Base-by-base conservation (phyloP, 108 stramenopile genomes). In the Cyclotella cryptica region DNA sequence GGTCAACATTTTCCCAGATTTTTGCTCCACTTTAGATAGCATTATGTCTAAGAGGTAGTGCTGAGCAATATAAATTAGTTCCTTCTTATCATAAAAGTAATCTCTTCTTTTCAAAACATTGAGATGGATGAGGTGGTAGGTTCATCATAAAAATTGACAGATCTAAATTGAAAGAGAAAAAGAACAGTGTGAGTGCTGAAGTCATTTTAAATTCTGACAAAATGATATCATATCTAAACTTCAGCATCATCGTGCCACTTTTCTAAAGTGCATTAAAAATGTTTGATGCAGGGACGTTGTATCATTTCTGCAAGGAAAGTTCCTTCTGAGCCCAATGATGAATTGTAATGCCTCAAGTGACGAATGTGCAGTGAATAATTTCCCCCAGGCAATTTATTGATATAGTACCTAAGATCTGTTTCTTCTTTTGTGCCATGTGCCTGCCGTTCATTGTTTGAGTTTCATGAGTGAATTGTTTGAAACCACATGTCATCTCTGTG, bases 1-100 rank as follows among this genome's bases (percentile, higher is more conserved):
- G n/a, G n/a, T n/a, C n/a, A n/a, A n/a, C n/a, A n/a, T n/a, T n/a
- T n/a, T n/a, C n/a, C n/a, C n/a, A n/a, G n/a, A n/a, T n/a, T n/a
- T n/a, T n/a, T n/a, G 67, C n/a, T 51, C 65, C 14, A 39, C 26
- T 12, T 39, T 18, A n/a, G 65, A 66, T n/a, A n/a, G n/a, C n/a
- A n/a, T n/a, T n/a, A n/a, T n/a, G n/a, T n/a, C n/a, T n/a, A n/a
- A n/a, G n/a, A n/a, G n/a, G n/a, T n/a, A n/a, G n/a, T n/a, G n/a
- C n/a, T n/a, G n/a, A n/a, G n/a, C n/a, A n/a, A n/a, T n/a, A n/a
- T n/a, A n/a, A n/a, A n/a, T n/a, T n/a, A n/a, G n/a, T n/a, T n/a
- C n/a, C n/a, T n/a, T n/a, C n/a, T 88, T 88, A 71, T 88, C 88
- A 73, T 88, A 85, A 10, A 86, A 49, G 51, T 69, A 86, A 55